Conservation (phyloP, 306 rosid species). For the Inga leiocalycina region DNA sequence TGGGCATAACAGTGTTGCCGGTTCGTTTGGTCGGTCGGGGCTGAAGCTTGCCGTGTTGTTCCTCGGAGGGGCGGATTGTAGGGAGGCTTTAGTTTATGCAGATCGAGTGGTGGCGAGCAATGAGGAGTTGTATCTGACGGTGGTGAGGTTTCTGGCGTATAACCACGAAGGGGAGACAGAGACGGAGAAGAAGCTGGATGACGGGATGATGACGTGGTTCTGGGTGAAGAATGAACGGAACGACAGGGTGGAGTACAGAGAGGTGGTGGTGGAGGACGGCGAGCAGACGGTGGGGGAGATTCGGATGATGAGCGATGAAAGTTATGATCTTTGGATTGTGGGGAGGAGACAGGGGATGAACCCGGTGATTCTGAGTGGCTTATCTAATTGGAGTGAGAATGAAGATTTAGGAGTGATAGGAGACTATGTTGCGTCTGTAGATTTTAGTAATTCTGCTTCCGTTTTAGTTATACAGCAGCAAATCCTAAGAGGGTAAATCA, state of each 20-base stretch:
- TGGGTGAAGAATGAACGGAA: slow-evolving; percentile 83
- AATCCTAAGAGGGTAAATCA: slow-evolving; percentile 49
- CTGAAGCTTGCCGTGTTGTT: slow-evolving; percentile 48
- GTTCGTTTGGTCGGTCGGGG: neutral
- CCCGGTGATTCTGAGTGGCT: slow-evolving; percentile 57
- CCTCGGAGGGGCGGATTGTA: slow-evolving; percentile 75
- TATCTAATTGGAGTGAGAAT: slow-evolving; percentile 63
- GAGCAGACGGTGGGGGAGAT: slow-evolving; percentile 65
- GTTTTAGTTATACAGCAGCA: slow-evolving; percentile 81
- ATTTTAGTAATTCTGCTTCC: slow-evolving; percentile 60
- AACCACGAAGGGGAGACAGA: slow-evolving; percentile 55
- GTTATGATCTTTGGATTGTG: slow-evolving; percentile 64
- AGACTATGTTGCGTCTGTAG: slow-evolving; percentile 72
- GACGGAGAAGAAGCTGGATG: slow-evolving; percentile 84
- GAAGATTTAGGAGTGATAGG: slow-evolving; percentile 75
- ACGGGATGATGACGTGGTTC: slow-evolving; percentile 81
- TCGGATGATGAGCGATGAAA: slow-evolving; percentile 47
- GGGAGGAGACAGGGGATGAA: slow-evolving; percentile 84
- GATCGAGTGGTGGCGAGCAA: slow-evolving; percentile 57
- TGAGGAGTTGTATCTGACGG: slow-evolving; percentile 42
- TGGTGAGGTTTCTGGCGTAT: slow-evolving; percentile 58
- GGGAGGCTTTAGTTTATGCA: slow-evolving; percentile 81
- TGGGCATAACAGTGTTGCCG: neutral
- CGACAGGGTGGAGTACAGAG: slow-evolving; percentile 56
- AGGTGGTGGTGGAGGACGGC: slow-evolving; percentile 68